Conservation (phyloP, 495 filamentous ascomycete genomes). For the Penicillium malachiteum region DNA sequence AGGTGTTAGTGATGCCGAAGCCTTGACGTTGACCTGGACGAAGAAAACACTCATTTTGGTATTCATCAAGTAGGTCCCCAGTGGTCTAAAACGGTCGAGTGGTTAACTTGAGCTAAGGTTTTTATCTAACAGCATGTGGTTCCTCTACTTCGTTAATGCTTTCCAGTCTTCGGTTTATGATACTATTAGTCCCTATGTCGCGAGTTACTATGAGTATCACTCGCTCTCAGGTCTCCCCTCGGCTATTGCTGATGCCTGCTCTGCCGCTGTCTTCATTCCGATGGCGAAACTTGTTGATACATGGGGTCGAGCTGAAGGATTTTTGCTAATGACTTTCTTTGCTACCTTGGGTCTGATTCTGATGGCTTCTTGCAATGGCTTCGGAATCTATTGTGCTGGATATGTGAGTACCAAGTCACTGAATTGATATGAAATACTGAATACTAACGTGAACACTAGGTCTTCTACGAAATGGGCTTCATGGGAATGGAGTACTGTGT, state of each 20-base stretch:
- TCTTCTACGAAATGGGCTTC: slow-evolving; percentile 50
- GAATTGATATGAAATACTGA: no score
- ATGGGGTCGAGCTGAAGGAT: slow-evolving; percentile 57
- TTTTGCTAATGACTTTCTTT: slow-evolving; percentile 41
- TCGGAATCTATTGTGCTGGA: slow-evolving; percentile 47
- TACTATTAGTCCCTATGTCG: slow-evolving; percentile 30
- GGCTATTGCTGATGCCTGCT: slow-evolving; percentile 45
- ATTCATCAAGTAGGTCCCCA: slow-evolving; percentile 32
- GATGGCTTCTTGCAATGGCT: slow-evolving; percentile 48
- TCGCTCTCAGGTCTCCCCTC: slow-evolving; percentile 32
- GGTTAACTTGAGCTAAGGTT: neutral
- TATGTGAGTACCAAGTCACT: slow-evolving; percentile 1
- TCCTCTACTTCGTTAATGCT: slow-evolving; percentile 28
- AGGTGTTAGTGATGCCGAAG: slow-evolving; percentile 40
- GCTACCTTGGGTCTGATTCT: slow-evolving; percentile 43
- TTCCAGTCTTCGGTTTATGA: slow-evolving; percentile 29
- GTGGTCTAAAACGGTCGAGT: neutral
- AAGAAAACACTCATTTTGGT: slow-evolving; percentile 28
- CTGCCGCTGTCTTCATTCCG: slow-evolving; percentile 59
- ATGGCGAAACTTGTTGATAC: slow-evolving; percentile 66
- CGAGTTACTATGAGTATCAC: slow-evolving; percentile 31
- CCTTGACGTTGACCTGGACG: slow-evolving; percentile 36
- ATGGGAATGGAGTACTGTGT: slow-evolving; percentile 53
- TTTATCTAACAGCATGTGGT: slow-evolving; percentile 29
- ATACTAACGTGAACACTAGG: slow-evolving; percentile 15